Percentiles rank a stretch among this genome's conserved stretches.
Conservation (phyloP, 768 basidiomycete species). For the Lentinula guzmanii region DNA sequence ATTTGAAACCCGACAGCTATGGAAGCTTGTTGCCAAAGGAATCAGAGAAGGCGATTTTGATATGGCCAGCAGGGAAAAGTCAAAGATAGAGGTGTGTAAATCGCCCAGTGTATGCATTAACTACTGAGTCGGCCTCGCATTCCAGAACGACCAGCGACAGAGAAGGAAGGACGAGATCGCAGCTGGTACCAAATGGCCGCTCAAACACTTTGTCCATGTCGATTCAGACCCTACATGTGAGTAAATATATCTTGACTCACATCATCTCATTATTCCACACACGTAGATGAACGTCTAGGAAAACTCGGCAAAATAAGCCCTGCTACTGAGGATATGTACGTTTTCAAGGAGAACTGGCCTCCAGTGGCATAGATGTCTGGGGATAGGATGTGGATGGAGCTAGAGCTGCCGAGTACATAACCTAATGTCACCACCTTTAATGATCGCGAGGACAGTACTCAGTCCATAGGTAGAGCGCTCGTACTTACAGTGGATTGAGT, state of each 20-base stretch:
- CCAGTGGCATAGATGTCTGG: background rate
- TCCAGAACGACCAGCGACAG: conserved; percentile 89
- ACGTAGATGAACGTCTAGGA: conserved; percentile 61
- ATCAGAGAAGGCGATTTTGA: conserved; percentile 93
- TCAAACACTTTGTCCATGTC: conserved; percentile 72
- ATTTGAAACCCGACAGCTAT: conserved; percentile 83
- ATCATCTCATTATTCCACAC: background rate
- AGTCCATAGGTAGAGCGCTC: background rate
- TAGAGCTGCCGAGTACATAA: background rate
- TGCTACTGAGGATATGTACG: conserved; percentile 70
- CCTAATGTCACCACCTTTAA: background rate
- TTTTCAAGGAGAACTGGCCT: conserved; percentile 62
- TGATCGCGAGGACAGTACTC: background rate
- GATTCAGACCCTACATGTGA: conserved; percentile 69
- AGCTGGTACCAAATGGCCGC: conserved; percentile 63
- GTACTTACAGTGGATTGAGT: background rate
- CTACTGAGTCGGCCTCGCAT: background rate
- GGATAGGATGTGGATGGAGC: background rate
- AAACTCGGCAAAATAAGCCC: conserved; percentile 56
- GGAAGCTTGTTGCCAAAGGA: conserved; percentile 84
- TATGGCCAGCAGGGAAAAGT: conserved; percentile 82
- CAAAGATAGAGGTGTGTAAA: conserved; percentile 71
- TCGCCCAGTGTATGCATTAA: background rate
- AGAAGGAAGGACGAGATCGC: conserved; percentile 76
- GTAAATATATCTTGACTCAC: conserved; percentile 18